phyloP scores from a whole-genome alignment of 345 rosid species.

The Turnera subulata region DNA sequence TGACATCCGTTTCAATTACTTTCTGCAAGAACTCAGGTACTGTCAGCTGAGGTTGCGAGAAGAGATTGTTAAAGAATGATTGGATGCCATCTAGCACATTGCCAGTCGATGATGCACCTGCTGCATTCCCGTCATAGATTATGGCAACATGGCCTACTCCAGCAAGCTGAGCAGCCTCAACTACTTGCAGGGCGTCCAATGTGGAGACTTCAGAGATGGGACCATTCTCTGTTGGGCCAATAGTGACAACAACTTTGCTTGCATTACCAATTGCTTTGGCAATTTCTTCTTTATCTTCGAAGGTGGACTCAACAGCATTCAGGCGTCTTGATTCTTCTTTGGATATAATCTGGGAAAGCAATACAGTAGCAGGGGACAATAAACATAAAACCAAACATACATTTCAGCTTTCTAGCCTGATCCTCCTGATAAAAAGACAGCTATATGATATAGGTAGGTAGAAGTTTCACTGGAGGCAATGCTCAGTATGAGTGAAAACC shows the following conservation, averaged over 20 bases:
- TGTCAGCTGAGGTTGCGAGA: slow-evolving; percentile 58
- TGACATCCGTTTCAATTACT: slow-evolving; percentile 60
- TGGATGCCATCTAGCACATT: slow-evolving; percentile 76
- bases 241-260: slow-evolving; percentile 77
- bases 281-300: slow-evolving; percentile 63
- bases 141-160: slow-evolving; percentile 86
- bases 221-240: slow-evolving; percentile 70
- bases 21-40: slow-evolving; percentile 61
- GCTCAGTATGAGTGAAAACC: too few species aligned
- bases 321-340: slow-evolving; percentile 69
- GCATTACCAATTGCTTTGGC: slow-evolving; percentile 99
- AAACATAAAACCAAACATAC: too few species aligned
- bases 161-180: slow-evolving; percentile 76
- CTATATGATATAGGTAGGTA: too few species aligned
- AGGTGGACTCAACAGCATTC: slow-evolving; percentile 79
- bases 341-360: slow-evolving; percentile 59
- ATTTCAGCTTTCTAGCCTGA: not conserved
- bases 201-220: slow-evolving; percentile 59
- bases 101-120: slow-evolving; percentile 47
- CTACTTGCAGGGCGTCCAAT: slow-evolving; percentile 66
- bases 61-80: slow-evolving; percentile 71
- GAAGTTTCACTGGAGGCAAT: too few species aligned
- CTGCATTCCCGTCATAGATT: slow-evolving; percentile 47
- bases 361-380: too few species aligned
- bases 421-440: too few species aligned